phyloP scores from a whole-genome alignment of 2,329 filamentous ascomycete species.

The Clonostachys rhizophaga region DNA sequence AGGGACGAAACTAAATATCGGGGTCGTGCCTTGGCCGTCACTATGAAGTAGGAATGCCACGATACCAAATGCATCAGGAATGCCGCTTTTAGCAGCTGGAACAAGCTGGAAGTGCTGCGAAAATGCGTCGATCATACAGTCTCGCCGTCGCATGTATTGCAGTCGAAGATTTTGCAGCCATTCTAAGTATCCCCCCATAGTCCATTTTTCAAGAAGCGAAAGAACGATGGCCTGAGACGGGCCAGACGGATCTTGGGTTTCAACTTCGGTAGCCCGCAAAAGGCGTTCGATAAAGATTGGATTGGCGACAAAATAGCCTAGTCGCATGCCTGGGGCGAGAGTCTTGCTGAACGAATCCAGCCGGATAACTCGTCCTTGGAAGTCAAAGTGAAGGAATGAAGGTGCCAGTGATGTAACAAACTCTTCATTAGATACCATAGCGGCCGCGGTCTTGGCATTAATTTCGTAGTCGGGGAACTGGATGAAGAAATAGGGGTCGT shows the following conservation, averaged over 20 bases:
- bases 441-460: not conserved
- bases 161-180: slow-evolving; percentile 68
- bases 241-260: slow-evolving; percentile 65
- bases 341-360: slow-evolving; percentile 14
- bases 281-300: slow-evolving; percentile 17
- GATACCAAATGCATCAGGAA: no score
- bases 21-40: not conserved
- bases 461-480: slow-evolving; percentile 11
- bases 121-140: slow-evolving; percentile 58
- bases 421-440: not conserved
- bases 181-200: slow-evolving; percentile 66
- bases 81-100: slow-evolving; percentile 6
- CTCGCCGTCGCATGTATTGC: slow-evolving; percentile 62
- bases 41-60: no score
- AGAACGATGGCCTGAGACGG: slow-evolving; percentile 46
- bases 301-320: slow-evolving; percentile 55
- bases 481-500: slow-evolving; percentile 16
- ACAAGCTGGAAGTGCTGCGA: slow-evolving; percentile 5
- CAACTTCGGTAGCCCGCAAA: slow-evolving; percentile 32
- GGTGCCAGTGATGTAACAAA: slow-evolving; percentile 11
- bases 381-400: slow-evolving; percentile 14
- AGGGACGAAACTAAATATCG: slow-evolving; percentile 18
- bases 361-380: slow-evolving; percentile 15
- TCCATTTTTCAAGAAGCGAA: slow-evolving; percentile 54
- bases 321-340: slow-evolving; percentile 47